Evolutionary conservation across 2,329 filamentous ascomycete genomes (phyloP).

Genomic region (Niveomyces coronatus): DNA sequence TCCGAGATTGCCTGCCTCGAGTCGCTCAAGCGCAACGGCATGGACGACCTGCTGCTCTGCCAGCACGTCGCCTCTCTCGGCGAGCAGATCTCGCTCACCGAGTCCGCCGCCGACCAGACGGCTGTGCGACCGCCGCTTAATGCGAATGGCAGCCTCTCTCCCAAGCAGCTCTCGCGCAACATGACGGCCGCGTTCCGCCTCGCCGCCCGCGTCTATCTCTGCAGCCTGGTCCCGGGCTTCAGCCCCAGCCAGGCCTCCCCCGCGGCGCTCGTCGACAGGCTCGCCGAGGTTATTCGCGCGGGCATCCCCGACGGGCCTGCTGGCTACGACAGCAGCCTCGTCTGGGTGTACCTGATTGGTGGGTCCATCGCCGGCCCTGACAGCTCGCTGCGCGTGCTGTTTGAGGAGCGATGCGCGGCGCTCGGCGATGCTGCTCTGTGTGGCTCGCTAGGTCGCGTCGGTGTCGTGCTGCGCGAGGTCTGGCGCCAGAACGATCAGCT

Average conservation of each 20-base stretch:
- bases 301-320: conserved; percentile 71
- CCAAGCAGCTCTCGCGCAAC: conserved; percentile 76
- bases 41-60: conserved; percentile 80
- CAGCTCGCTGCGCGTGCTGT: conserved; percentile 67
- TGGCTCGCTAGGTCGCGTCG: conserved; percentile 79
- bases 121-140: conserved; percentile 54
- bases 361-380: conserved; percentile 65
- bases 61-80: conserved; percentile 82
- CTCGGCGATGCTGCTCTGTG: conserved; percentile 69
- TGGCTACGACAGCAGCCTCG: conserved; percentile 82
- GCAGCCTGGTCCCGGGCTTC: conserved; percentile 85
- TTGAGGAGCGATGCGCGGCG: conserved; percentile 62
- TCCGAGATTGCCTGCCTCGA: conserved; percentile 96
- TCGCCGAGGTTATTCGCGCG: conserved; percentile 65
- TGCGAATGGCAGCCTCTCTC: conserved; percentile 63
- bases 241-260: conserved; percentile 64
- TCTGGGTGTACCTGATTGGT: conserved; percentile 87
- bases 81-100: conserved; percentile 74
- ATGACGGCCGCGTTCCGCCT: conserved; percentile 86
- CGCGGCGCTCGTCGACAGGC: conserved; percentile 65
- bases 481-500: conserved; percentile 67
- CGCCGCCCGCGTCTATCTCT: conserved; percentile 92
- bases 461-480: conserved; percentile 67
- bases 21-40: conserved; percentile 70
- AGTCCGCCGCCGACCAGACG: conserved; percentile 48